phyloP scores from a whole-genome alignment of 768 basidiomycete species.

The Megacollybia marginata region DNA sequence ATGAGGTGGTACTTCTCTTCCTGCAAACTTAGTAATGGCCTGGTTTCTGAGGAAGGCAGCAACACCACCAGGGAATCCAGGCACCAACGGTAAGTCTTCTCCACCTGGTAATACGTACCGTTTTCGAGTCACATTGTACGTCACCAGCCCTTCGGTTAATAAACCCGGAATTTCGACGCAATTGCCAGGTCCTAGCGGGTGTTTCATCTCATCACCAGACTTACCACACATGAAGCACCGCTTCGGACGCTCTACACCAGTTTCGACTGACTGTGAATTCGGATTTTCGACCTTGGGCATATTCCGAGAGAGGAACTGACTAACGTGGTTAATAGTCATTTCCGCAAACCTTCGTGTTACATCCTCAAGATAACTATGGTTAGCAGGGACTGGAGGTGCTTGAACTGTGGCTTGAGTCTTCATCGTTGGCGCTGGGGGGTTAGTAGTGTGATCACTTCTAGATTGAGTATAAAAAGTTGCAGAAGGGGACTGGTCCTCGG shows the following conservation, averaged over 20 bases:
- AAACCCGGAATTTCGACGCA: background rate
- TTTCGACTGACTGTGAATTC: too few species aligned
- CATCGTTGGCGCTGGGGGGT: background rate
- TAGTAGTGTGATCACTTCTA: too few species aligned
- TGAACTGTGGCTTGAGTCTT: too few species aligned
- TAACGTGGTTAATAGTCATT: background rate
- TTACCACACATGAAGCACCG: too few species aligned
- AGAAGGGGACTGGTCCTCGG: background rate
- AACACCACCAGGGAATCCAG: background rate
- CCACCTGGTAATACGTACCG: background rate
- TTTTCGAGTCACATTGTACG: background rate
- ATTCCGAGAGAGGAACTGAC: background rate
- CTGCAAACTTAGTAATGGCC: background rate
- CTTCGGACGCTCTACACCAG: too few species aligned
- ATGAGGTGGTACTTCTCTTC: too few species aligned
- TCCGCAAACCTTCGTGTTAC: too few species aligned
- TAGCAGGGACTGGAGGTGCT: too few species aligned
- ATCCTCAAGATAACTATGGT: too few species aligned
- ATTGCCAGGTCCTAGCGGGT: background rate
- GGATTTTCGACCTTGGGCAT: background rate
- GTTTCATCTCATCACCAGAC: background rate
- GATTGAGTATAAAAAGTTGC: background rate
- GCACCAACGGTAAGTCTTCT: background rate
- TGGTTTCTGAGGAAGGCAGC: background rate
- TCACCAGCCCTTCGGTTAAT: background rate